Conservation (phyloP, 192 early-diverging fungal species). For the Dissophora globulifera region DNA sequence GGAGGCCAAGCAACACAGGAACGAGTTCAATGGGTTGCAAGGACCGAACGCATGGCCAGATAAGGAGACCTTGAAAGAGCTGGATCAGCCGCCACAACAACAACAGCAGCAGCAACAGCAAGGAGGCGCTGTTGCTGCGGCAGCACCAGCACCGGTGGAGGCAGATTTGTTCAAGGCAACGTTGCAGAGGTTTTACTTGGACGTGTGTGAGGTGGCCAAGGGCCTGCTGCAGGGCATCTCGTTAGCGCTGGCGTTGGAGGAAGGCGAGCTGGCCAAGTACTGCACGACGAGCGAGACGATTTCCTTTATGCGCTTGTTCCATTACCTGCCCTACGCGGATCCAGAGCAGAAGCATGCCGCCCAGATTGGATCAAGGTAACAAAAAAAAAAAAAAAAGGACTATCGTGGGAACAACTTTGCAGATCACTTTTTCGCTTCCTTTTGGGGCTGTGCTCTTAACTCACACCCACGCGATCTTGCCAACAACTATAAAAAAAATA, state of each 20-base stretch:
- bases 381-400: background rate
- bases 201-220: conserved; percentile 51
- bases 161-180: conserved; percentile 36
- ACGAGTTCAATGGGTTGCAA: conserved; percentile 55
- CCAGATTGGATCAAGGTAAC: conserved; percentile 46
- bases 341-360: conserved; percentile 28
- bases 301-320: conserved; percentile 66
- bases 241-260: conserved; percentile 47
- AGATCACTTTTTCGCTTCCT: too few relatives aligned
- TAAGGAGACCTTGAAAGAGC: conserved; percentile 21
- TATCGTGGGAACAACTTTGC: background rate
- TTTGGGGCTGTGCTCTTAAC: too few relatives aligned
- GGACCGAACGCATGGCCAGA: conserved; percentile 64
- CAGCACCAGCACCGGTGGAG: too few relatives aligned
- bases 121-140: too few relatives aligned
- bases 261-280: conserved; percentile 42
- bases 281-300: conserved; percentile 61
- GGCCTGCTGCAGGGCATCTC: conserved; percentile 56
- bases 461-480: too few relatives aligned
- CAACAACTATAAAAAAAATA: background rate
- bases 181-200: conserved; percentile 50
- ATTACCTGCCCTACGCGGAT: conserved; percentile 60
- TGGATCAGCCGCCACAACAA: too few relatives aligned
- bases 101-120: background rate
- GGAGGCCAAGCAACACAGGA: conserved; percentile 4